Base-by-base conservation (phyloP, 352 stramenopile species). In the Globisporangium sylvaticum region DNA sequence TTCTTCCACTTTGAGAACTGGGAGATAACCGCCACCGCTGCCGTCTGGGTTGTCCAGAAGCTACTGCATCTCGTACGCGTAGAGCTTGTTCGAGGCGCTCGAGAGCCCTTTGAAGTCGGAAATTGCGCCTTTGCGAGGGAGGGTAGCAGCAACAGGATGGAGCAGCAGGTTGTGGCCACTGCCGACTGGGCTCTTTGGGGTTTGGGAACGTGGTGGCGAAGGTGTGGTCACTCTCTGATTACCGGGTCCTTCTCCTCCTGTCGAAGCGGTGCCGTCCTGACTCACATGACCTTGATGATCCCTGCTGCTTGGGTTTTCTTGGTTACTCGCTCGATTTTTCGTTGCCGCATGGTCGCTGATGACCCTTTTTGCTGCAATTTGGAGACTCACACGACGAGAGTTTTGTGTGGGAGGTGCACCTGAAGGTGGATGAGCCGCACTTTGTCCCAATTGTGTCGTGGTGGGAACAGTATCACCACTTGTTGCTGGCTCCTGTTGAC, bases 1-100 rank as follows among this genome's bases (percentile, higher is more conserved):
- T 6, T 88, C 80, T 61, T 88, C 78, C 1, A 83, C 64, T 50
- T 86, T 88, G 48, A 76, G 68, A 10, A 62, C 55, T 0, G 78
- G 66, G 12, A 79, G 66, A 22, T 18, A 48, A 34, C 29, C 18
- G 68, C 50, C 15, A 4, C 54, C 64, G 53, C 1, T 50, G 18
- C 42, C 42, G 42, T 24, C 6, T 50, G 42, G 42, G 42, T 50
- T 20, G 18, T 80, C 64, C 0, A 60, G 44, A 2, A 75, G 52
- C 14, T 77, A 59, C 64, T 81, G 58, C 39, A 65, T 44, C 39
- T 81, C 72, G 34, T 59, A 71, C 37, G 54, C 56, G 37, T 81
- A 83, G 15, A 86, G 61, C 53, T 66, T 77, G 31, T 76, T 65
- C 0, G 78, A 84, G 18, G 68, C 73, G 44, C 76, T 81, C 4